Evolutionary conservation across 768 basidiomycete species (phyloP).

Genomic region (Lactarius hatsudake): DNA sequence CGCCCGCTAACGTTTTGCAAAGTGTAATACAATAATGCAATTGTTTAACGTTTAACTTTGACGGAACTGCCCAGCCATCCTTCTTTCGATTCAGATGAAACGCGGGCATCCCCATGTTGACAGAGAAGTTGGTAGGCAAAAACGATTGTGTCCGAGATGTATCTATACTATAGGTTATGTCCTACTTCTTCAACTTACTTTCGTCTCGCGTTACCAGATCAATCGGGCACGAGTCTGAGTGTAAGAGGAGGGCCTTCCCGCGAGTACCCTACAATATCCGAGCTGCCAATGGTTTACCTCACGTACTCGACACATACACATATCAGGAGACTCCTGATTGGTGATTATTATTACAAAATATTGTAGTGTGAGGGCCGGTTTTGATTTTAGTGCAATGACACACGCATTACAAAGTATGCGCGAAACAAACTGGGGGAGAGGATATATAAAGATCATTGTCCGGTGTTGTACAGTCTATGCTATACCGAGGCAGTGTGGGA

Average conservation of each 20-base stretch:
- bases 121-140: no score
- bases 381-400: conserved; percentile 3
- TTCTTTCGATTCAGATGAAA: no score
- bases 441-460: conserved; percentile 12
- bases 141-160: no score
- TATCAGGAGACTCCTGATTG: neutral
- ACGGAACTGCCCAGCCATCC: no score
- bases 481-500: conserved; percentile 30
- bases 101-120: no score
- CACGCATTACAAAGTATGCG: conserved; percentile 10
- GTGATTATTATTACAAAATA: conserved; percentile 17
- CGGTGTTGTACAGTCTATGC: conserved; percentile 21
- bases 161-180: no score
- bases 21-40: neutral
- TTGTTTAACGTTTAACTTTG: neutral
- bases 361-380: conserved; percentile 5
- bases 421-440: neutral
- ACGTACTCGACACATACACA: neutral
- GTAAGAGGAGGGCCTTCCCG: no score
- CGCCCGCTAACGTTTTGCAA: neutral
- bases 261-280: no score
- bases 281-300: no score
- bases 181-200: no score
- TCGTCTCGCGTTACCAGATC: neutral
- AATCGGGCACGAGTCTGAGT: neutral